phyloP scores from a whole-genome alignment of 768 basidiomycete genomes.

The Coprinopsis cinerea region DNA sequence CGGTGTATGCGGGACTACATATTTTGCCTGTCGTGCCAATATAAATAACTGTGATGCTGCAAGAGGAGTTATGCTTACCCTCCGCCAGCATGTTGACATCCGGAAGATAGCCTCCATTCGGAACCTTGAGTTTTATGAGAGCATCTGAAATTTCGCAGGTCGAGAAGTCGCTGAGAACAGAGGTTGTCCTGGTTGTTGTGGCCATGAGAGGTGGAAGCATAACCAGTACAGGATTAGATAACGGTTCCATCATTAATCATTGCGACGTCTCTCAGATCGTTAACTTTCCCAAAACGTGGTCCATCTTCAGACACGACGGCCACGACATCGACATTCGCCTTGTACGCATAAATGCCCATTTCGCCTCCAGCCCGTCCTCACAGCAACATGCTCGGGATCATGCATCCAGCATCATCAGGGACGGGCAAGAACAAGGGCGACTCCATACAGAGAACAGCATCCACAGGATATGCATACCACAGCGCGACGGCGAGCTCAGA shows the following conservation, averaged over 20 bases:
- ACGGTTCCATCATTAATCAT: slow-evolving; percentile 1
- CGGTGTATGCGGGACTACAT: slow-evolving; percentile 84
- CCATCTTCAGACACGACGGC: too few relatives aligned
- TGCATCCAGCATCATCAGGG: slow-evolving; percentile 23
- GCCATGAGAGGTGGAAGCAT: slow-evolving; percentile 19
- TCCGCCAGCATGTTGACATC: slow-evolving; percentile 62
- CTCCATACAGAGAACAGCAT: not conserved
- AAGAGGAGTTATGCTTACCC: slow-evolving; percentile 11
- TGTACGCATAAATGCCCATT: slow-evolving; percentile 39
- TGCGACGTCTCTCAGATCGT: too few relatives aligned
- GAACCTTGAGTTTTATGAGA: slow-evolving; percentile 68
- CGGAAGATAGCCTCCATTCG: slow-evolving; percentile 75
- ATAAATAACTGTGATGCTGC: not conserved
- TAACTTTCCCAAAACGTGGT: too few relatives aligned
- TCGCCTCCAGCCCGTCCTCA: slow-evolving; percentile 73
- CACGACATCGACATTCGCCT: too few relatives aligned
- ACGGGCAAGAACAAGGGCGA: not conserved
- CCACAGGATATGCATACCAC: not conserved
- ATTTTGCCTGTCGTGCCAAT: slow-evolving; percentile 22
- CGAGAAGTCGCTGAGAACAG: slow-evolving; percentile 39
- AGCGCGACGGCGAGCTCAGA: not conserved
- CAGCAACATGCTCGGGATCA: slow-evolving; percentile 55
- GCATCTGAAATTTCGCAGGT: slow-evolving; percentile 89
- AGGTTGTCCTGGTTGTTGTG: slow-evolving; percentile 9
- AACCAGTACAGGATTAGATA: slow-evolving; percentile 12